phyloP scores from a whole-genome alignment of 2,329 filamentous ascomycete species.

The Arachnopeziza araneosa region DNA sequence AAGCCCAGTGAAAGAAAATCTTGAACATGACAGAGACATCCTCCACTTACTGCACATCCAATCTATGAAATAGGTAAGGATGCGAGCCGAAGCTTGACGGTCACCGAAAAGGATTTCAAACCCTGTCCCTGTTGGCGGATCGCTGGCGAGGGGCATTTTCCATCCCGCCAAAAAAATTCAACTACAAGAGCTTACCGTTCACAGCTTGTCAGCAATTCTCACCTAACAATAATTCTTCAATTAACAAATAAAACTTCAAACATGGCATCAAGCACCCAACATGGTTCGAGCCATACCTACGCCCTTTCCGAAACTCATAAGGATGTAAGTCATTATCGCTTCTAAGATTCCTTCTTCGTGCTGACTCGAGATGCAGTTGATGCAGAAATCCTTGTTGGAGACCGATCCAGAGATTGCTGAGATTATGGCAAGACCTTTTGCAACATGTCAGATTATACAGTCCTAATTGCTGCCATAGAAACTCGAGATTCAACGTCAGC shows the following conservation, averaged over 20 bases:
- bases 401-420: slow-evolving; percentile 83
- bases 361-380: neutral
- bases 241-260: neutral
- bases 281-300: neutral
- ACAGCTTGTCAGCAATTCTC: neutral
- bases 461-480: slow-evolving; percentile 45
- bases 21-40: no score
- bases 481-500: slow-evolving; percentile 92
- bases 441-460: neutral
- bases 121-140: neutral
- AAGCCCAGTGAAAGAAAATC: no score
- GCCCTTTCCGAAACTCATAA: slow-evolving; percentile 4
- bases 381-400: slow-evolving; percentile 3
- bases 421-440: slow-evolving; percentile 75
- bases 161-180: neutral
- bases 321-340: neutral
- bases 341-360: neutral
- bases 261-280: neutral
- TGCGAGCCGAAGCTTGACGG: no score
- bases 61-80: no score
- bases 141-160: neutral
- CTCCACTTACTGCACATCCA: no score
- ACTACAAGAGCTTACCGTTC: neutral
- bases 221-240: neutral
- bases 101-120: neutral